Evolutionary conservation across 2,329 filamentous ascomycete species (phyloP).

Genomic region (Aspergillus viridinutans): DNA sequence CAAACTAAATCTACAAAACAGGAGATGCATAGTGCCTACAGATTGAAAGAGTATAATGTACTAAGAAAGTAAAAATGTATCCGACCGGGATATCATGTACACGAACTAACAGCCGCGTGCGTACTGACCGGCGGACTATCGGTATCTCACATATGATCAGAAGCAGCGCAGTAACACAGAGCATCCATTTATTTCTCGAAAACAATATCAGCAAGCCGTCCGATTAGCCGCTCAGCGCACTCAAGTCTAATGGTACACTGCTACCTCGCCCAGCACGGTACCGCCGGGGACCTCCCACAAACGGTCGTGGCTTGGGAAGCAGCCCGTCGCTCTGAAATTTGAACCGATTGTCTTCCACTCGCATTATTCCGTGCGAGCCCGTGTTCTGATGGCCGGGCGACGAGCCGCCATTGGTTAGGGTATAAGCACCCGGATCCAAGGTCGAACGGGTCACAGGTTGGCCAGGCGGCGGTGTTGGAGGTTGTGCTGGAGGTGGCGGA

Average conservation of each 20-base stretch:
- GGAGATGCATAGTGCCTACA: not conserved
- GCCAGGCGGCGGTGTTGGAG: constrained; percentile 29
- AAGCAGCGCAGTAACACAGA: not conserved
- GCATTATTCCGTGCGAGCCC: constrained; percentile 34
- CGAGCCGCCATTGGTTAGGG: constrained; percentile 59
- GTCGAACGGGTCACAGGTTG: constrained; percentile 55
- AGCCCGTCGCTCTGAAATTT: constrained; percentile 78
- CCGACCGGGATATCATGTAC: not conserved
- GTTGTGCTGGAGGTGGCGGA: constrained; percentile 41
- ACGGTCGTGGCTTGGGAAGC: constrained; percentile 80
- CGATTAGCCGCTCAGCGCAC: constrained; percentile 28
- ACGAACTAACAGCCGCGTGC: not conserved
- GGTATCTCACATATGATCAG: not conserved
- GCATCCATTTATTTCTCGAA: not conserved
- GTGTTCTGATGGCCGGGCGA: constrained; percentile 24
- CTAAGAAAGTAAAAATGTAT: not conserved
- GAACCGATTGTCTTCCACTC: constrained; percentile 76
- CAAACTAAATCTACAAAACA: not conserved
- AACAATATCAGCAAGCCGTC: not conserved
- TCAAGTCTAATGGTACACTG: constrained; percentile 86
- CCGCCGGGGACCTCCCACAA: constrained; percentile 66
- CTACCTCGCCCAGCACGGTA: constrained; percentile 91
- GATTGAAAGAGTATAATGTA: not conserved
- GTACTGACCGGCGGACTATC: not conserved
- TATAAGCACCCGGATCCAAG: constrained; percentile 73